These are phyloP conservation scores for Achaetomium macrosporum DNA, from an alignment of 2,329 filamentous ascomycete species.

Conservation along the genomic window DNA sequence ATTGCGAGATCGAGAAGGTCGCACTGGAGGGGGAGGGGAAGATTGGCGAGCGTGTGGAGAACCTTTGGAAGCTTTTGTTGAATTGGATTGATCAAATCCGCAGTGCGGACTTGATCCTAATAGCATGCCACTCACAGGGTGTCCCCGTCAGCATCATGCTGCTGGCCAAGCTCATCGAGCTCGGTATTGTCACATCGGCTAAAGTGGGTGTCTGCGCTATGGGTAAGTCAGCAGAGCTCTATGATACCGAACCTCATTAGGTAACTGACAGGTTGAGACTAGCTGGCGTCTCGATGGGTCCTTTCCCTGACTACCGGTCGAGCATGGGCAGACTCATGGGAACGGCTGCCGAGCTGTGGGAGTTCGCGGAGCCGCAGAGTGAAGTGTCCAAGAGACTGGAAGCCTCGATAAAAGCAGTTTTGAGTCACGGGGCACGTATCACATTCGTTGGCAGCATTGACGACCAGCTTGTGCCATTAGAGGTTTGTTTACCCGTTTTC, in stretches of 20 bases:
- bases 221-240: conserved; percentile 36
- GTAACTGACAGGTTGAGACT: conserved; percentile 21
- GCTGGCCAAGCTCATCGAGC: conserved; percentile 83
- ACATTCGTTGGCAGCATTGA: conserved; percentile 93
- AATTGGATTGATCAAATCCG: conserved; percentile 93
- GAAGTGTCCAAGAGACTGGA: conserved; percentile 78
- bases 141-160: conserved; percentile 92
- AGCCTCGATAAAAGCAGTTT: conserved; percentile 63
- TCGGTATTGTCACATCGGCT: conserved; percentile 72
- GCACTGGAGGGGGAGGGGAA: conserved; percentile 92
- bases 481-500: conserved; percentile 46
- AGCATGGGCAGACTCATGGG: conserved; percentile 81
- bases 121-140: conserved; percentile 94
- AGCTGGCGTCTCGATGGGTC: conserved; percentile 87
- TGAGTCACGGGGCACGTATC: conserved; percentile 75
- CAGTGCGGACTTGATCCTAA: conserved; percentile 77
- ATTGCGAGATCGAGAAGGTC: conserved; percentile 85
- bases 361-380: conserved; percentile 79
- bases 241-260: not conserved
- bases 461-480: conserved; percentile 89
- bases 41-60: conserved; percentile 81
- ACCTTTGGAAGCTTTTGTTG: conserved; percentile 87
- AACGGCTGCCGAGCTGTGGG: conserved; percentile 88
- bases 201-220: conserved; percentile 81
- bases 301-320: conserved; percentile 87